These are phyloP conservation scores for Linnemannia exigua DNA, from an alignment of 192 early-diverging fungal species.

Conservation along the genomic window DNA sequence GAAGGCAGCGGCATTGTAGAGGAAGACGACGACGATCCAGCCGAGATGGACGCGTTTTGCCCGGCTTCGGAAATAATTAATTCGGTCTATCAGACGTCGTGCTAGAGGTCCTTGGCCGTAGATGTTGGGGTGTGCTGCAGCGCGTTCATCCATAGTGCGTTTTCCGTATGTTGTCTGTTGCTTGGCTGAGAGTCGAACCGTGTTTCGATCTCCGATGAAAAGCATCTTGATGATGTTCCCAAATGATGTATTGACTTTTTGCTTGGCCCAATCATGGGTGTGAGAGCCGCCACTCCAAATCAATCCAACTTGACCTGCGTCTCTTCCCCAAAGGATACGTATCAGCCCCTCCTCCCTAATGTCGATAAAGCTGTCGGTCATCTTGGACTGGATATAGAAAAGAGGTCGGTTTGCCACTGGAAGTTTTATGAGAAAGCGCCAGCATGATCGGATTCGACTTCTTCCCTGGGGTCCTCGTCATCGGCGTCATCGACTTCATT, in stretches of 20 bases:
- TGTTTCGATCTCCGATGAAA: constrained; percentile 11
- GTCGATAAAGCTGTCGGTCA: constrained; percentile 13
- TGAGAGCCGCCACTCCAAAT: not conserved
- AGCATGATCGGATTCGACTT: constrained; percentile 6
- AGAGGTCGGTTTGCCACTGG: not conserved
- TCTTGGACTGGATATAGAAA: not conserved
- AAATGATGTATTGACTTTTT: not conserved
- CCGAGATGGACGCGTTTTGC: not conserved
- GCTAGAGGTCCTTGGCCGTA: not conserved
- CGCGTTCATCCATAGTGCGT: not conserved
- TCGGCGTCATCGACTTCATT: not conserved
- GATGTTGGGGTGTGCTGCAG: not conserved
- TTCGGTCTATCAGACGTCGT: not conserved
- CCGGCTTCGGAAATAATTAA: not conserved
- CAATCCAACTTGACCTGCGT: not conserved
- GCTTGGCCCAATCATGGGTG: not conserved
- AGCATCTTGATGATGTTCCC: constrained; percentile 6
- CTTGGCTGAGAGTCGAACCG: not conserved
- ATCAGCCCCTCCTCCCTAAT: not conserved
- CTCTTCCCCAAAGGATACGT: not conserved
- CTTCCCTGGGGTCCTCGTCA: not conserved
- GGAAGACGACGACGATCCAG: not conserved
- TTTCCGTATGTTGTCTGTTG: constrained; percentile 1
- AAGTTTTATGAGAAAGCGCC: not conserved
- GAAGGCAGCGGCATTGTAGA: not conserved